Evolutionary conservation across 2,329 filamentous ascomycete species (phyloP), one percentile per base, ranked within the genome.

Genomic region (Ceratocystis huliohia): DNA sequence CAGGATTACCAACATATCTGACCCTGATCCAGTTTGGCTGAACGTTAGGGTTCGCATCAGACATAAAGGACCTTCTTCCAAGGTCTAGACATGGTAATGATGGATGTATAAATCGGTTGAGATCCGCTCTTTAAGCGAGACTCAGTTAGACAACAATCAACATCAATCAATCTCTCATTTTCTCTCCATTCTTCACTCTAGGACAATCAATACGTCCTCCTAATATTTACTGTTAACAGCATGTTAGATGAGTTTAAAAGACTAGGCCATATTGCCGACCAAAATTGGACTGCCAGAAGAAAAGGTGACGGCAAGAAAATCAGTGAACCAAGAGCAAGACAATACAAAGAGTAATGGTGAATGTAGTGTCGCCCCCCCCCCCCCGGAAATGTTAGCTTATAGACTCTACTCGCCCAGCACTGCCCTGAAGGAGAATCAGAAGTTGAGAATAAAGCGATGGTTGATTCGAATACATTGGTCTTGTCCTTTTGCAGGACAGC

Each of bases 381-480:
- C 46, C 45, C 30, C 2, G 63, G 44, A 4, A 41, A 22, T 22
- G 44, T 7, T 41, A 37, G 20, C 8, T 33, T 6, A n/a, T n/a
- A 25, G n/a, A 4, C 13, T n/a, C 53, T 57, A 57, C 28, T n/a
- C 53, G 17, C 28, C 33, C 28, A 57, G 53, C 33, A 33, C 7
- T 28, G 53, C 25, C 53, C 28, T 13, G 4, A 57, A 57, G 50
- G 25, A 17, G 15, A 66, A 41, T 57, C 56, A 41, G 64, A 68
- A 44, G 71, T 67, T 61, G 69, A 69, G 73, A 85, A 85, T 62
- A 78, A 71, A 28, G 83, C 82, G 67, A 88, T 75, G 28, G 84
- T 82, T 3, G 82, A 83, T 70, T 84, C 86, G 72, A 85, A 88
- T 70, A 79, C 84, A 74, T 84, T 87, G 66, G 82, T 77, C 75